Conservation (phyloP, 345 rosid genomes). For the Eucalyptus cloeziana region DNA sequence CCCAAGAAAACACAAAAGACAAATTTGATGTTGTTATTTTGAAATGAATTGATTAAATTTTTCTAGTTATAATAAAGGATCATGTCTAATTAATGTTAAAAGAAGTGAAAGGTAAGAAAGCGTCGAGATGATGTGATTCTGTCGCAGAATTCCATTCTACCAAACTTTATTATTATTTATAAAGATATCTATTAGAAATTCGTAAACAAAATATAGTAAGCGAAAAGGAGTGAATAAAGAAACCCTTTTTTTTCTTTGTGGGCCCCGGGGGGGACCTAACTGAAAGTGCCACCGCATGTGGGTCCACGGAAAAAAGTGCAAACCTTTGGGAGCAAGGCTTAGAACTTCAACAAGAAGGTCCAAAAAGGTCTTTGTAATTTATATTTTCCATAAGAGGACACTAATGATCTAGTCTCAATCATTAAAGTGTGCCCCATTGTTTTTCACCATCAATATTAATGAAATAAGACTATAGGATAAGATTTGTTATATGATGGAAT, state of each 20-base stretch:
- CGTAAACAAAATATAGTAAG: not conserved
- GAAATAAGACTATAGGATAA: not conserved
- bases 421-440: not conserved
- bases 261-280: not conserved
- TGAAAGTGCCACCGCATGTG: not conserved
- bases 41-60: not conserved
- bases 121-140: not conserved
- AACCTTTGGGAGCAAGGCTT: not conserved
- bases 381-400: not conserved
- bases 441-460: not conserved
- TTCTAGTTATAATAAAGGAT: not conserved
- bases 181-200: not conserved
- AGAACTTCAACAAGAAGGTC: not conserved
- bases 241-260: not conserved
- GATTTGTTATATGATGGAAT: not conserved
- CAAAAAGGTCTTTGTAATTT: not conserved
- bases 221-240: not conserved
- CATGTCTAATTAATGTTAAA: not conserved
- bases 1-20: not conserved
- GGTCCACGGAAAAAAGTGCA: not conserved
- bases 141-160: not conserved
- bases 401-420: not conserved
- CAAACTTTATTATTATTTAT: not conserved
- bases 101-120: not conserved
- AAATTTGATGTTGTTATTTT: not conserved